phyloP scores from a whole-genome alignment of 1,284 basidiomycete species.

The Pseudozyma tsukubaensis region DNA sequence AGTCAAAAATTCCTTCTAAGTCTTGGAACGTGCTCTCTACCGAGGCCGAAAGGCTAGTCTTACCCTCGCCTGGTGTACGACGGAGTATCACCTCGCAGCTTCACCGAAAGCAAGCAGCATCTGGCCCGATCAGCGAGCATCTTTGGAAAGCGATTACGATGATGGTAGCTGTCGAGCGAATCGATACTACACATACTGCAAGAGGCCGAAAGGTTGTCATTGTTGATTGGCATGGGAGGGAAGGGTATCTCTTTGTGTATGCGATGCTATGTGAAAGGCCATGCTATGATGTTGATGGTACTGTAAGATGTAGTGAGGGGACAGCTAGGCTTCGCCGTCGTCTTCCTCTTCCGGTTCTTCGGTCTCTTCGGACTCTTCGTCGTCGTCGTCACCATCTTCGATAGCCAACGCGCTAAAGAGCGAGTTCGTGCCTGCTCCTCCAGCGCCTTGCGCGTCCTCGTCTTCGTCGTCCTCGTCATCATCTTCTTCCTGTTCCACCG shows the following conservation, averaged over 20 bases:
- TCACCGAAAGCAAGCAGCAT: too few species aligned
- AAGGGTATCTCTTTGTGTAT: slow-evolving; percentile 13
- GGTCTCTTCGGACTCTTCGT: slow-evolving; percentile 8
- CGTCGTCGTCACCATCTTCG: slow-evolving; percentile 36
- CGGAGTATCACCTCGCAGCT: too few species aligned
- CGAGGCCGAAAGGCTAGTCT: background rate
- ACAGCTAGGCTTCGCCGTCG: slow-evolving; percentile 1
- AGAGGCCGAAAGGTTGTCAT: too few species aligned
- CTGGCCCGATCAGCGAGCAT: too few species aligned
- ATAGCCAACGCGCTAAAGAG: slow-evolving; percentile 45
- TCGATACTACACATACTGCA: too few species aligned
- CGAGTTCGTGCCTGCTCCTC: slow-evolving; percentile 19
- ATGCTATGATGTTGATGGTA: background rate
- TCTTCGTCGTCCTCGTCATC: slow-evolving; percentile 22
- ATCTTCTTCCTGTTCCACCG: slow-evolving; percentile 13
- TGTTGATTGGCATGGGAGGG: too few species aligned
- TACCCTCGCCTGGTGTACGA: too few species aligned
- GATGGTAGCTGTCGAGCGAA: too few species aligned
- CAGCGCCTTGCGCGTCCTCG: background rate
- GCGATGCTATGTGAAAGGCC: background rate
- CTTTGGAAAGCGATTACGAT: too few species aligned
- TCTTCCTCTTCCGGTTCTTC: slow-evolving; percentile 17
- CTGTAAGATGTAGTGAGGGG: background rate
- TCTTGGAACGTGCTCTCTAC: slow-evolving; percentile 13
- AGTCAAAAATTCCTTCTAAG: background rate